Conservation (phyloP, 345 rosid genomes). For the Erysimum cheiranthoides region DNA sequence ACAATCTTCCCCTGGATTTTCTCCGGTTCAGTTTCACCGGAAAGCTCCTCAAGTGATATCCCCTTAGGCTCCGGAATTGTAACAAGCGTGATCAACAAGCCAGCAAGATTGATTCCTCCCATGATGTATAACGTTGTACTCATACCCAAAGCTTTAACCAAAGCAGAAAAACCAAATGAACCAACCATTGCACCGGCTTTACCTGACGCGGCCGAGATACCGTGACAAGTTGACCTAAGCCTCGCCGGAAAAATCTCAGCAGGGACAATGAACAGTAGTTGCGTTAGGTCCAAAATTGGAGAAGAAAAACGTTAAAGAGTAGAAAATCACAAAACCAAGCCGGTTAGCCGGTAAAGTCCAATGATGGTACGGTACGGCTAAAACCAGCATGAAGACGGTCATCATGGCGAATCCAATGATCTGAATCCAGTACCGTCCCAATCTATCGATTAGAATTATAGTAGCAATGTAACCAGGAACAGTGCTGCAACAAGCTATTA, state of each 20-base stretch:
- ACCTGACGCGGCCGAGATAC: conserved; percentile 62
- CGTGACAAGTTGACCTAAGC: conserved; percentile 75
- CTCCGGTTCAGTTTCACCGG: conserved; percentile 48
- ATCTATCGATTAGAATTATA: conserved; percentile 52
- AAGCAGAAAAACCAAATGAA: conserved; percentile 67
- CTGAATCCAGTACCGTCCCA: conserved; percentile 66
- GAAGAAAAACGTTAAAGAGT: conserved; percentile 72
- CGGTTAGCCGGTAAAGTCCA: conserved; percentile 57
- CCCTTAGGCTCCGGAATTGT: conserved; percentile 60
- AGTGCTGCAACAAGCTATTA: conserved; percentile 66
- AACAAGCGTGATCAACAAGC: conserved; percentile 52
- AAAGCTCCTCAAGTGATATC: conserved; percentile 59
- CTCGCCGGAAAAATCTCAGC: conserved; percentile 83
- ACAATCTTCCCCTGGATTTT: no score
- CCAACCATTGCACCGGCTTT: conserved; percentile 57
- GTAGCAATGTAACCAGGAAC: conserved; percentile 75
- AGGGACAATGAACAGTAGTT: conserved; percentile 71
- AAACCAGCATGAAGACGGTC: conserved; percentile 66
- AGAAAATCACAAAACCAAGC: conserved; percentile 58
- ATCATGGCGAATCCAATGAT: conserved; percentile 64
- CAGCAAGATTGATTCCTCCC: conserved; percentile 48
- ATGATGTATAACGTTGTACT: conserved; percentile 48
- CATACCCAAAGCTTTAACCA: conserved; percentile 52
- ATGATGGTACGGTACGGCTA: conserved; percentile 70
- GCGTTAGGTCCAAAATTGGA: conserved; percentile 83